These are phyloP conservation scores for Xylaria sp. DNA, from an alignment of 495 filamentous ascomycete species.

Conservation along the genomic window DNA sequence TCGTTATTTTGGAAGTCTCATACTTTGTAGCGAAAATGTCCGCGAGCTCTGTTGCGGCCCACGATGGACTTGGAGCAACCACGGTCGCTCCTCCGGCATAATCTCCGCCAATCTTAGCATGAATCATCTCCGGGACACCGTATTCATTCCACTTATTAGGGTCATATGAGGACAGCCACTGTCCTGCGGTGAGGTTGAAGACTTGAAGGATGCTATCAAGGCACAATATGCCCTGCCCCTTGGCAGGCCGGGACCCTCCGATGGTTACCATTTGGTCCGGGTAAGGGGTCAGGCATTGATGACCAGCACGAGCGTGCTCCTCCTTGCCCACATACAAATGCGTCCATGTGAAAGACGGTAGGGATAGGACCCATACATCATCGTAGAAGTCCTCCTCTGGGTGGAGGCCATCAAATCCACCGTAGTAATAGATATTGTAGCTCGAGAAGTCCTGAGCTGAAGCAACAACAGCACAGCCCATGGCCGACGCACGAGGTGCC, in stretches of 20 bases:
- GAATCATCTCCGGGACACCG: slow-evolving; percentile 64
- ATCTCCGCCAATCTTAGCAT: slow-evolving; percentile 65
- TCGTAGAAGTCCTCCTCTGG: slow-evolving; percentile 53
- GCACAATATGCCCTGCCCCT: slow-evolving; percentile 46
- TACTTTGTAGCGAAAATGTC: slow-evolving; percentile 65
- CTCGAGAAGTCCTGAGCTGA: slow-evolving; percentile 66
- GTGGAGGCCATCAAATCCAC: slow-evolving; percentile 65
- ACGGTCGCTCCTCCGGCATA: slow-evolving; percentile 66
- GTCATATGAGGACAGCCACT: slow-evolving; percentile 67
- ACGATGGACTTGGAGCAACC: slow-evolving; percentile 54
- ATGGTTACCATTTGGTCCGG: slow-evolving; percentile 76
- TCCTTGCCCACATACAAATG: slow-evolving; percentile 58
- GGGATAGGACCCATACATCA: slow-evolving; percentile 75
- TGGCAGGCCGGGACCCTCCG: slow-evolving; percentile 56
- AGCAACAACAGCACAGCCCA: slow-evolving; percentile 72
- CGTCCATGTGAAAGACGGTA: slow-evolving; percentile 81
- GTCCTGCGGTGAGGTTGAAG: slow-evolving; percentile 67
- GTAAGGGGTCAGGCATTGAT: slow-evolving; percentile 71
- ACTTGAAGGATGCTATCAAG: slow-evolving; percentile 63
- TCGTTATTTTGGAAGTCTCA: slow-evolving; percentile 58
- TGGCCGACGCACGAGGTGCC: slow-evolving; percentile 60
- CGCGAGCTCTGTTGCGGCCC: slow-evolving; percentile 57
- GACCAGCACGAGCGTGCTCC: slow-evolving; percentile 62
- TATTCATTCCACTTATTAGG: slow-evolving; percentile 65
- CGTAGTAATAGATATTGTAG: slow-evolving; percentile 79